Evolutionary conservation across 1,284 basidiomycete species (phyloP).

Genomic region (Apiotrichum akiyoshidainum): DNA sequence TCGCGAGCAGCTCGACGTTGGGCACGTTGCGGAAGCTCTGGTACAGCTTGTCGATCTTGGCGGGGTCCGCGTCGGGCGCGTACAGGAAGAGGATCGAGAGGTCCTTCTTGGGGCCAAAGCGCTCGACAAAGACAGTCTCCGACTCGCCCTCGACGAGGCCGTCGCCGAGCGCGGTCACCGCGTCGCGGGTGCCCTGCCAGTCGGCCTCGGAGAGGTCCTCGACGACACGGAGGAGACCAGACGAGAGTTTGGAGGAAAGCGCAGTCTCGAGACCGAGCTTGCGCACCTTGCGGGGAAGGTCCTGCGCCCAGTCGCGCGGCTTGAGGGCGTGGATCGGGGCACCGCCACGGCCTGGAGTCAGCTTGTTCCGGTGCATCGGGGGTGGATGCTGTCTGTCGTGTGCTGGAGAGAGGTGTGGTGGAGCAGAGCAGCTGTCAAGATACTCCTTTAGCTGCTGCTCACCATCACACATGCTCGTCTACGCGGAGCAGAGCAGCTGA

Average conservation of each 20-base stretch:
- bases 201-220: conserved; percentile 61
- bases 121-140: conserved; percentile 9
- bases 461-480: too few relatives aligned
- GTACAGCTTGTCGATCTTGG: conserved; percentile 23
- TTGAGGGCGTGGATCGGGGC: conserved; percentile 87
- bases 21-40: conserved; percentile 52
- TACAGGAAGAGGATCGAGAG: conserved; percentile 48
- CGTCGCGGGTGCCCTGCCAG: conserved; percentile 43
- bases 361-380: neutral
- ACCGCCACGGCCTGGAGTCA: conserved; percentile 63
- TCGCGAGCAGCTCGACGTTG: conserved; percentile 61
- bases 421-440: too few relatives aligned
- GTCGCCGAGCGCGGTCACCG: conserved; percentile 32
- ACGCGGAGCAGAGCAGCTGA: too few relatives aligned
- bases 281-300: conserved; percentile 83
- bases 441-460: too few relatives aligned
- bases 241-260: conserved; percentile 73
- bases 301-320: conserved; percentile 84
- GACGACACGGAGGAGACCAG: conserved; percentile 72
- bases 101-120: conserved; percentile 37
- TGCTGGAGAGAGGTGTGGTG: too few relatives aligned
- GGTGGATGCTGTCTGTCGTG: too few relatives aligned
- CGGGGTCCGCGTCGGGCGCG: conserved; percentile 27
- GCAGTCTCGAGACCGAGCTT: conserved; percentile 90
- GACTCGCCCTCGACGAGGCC: conserved; percentile 42